phyloP scores from a whole-genome alignment of 306 rosid species.

The Sindora glabra region DNA sequence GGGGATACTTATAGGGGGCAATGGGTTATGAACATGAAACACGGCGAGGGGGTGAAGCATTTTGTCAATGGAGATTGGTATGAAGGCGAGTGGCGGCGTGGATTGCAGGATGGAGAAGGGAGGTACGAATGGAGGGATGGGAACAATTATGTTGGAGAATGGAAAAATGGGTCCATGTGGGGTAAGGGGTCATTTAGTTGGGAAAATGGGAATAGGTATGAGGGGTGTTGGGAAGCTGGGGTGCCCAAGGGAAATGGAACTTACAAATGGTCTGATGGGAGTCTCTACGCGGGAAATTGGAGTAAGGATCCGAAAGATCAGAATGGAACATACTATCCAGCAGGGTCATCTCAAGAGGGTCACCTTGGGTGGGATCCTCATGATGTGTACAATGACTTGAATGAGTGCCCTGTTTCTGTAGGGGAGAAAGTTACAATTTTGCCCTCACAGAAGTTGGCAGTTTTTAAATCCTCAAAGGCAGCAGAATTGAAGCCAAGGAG shows the following conservation, averaged over 20 bases:
- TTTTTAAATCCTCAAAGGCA: constrained; percentile 64
- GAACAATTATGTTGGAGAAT: constrained; percentile 63
- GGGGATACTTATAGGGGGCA: constrained; percentile 75
- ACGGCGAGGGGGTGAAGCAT: constrained; percentile 62
- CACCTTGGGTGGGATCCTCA: constrained; percentile 71
- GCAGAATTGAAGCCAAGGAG: constrained; percentile 47
- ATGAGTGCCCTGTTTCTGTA: constrained; percentile 36
- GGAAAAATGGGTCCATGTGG: constrained; percentile 67
- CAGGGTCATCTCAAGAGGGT: constrained; percentile 28
- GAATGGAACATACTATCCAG: constrained; percentile 49
- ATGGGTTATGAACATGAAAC: constrained; percentile 76
- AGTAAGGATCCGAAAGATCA: constrained; percentile 50
- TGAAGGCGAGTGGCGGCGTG: constrained; percentile 79
- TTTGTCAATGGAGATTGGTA: constrained; percentile 62
- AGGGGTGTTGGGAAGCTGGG: constrained; percentile 74
- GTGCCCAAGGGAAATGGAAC: constrained; percentile 69
- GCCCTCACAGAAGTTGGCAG: constrained; percentile 79
- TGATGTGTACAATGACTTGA: constrained; percentile 47
- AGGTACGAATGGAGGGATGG: constrained; percentile 71
- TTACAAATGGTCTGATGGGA: constrained; percentile 66
- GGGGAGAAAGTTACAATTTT: constrained; percentile 61
- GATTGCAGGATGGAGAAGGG: constrained; percentile 68
- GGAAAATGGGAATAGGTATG: constrained; percentile 62
- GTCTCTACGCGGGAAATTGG: constrained; percentile 64
- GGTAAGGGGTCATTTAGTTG: constrained; percentile 70